Base-by-base conservation (phyloP, 2,329 filamentous ascomycete genomes). In the Diaporthe eres region DNA sequence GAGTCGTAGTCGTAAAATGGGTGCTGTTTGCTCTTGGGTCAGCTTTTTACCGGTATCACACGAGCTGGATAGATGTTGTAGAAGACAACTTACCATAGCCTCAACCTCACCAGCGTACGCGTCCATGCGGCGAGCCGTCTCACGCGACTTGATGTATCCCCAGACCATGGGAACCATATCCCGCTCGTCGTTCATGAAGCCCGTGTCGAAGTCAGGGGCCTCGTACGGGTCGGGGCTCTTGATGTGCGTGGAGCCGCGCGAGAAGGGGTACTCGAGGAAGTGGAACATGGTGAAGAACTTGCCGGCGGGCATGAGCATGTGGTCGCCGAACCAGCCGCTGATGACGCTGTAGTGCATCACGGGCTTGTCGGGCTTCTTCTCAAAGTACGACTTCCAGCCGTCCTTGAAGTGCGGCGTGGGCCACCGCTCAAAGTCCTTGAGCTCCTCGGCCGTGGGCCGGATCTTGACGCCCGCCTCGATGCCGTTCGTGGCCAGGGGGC, bases 251-350 rank as follows among this genome's bases (percentile, higher is more conserved):
- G 84, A 91, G 12, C 94, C 93, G 79, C 93, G 91, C 22, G 92
- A 94, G 89, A 94, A 95, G 0, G 93, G 93, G 80, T 94, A 94
- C 85, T 94, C 92, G 79, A 95, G 83, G 89, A 95, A 95, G 83
- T 94, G 92, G 89, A 95, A 95, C 93, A 95, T 95, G 81, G 91
- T 93, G 86, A 95, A 95, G 88, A 94, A 95, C 78, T 95, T 95
- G 78, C 93, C 93, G 1, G 92, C 90, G 0, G 93, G 93, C 88
- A 91, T 89, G 61, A 91, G 83, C 87, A 90, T 91, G 79, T 91
- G 89, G 81, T 91, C 89, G 42, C 90, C 89, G 44, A 91, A 91
- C 87, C 88, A 91, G 77, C 92, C 92, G 22, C 93, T 87, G 80
- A 96, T 95, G 74, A 95, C 90, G 1, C 90, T 93, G 85, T 96